Conservation (phyloP, 2,329 filamentous ascomycete genomes). For the Capronia coronata region DNA sequence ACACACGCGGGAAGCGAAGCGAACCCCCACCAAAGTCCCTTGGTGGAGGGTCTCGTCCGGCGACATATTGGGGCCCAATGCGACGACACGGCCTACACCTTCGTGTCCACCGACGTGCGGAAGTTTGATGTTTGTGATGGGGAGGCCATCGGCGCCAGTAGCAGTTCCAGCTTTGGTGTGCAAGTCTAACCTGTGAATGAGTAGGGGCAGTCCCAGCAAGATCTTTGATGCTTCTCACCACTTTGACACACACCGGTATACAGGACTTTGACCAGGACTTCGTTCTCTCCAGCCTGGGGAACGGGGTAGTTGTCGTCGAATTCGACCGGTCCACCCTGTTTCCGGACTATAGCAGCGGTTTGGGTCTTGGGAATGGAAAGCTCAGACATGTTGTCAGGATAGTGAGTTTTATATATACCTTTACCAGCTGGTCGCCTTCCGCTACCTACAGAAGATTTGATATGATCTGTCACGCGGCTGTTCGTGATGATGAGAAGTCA, state of each 20-base stretch:
- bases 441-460: not conserved
- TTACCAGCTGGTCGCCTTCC: not conserved
- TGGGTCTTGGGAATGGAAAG: constrained; percentile 28
- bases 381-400: constrained; percentile 10
- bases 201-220: not conserved
- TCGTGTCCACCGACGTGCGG: constrained; percentile 45
- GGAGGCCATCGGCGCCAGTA: constrained; percentile 35
- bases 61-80: constrained; percentile 32
- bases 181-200: constrained; percentile 31
- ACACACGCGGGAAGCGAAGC: constrained; percentile 40
- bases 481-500: not conserved
- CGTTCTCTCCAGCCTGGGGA: constrained; percentile 35
- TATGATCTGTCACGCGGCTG: not conserved
- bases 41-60: constrained; percentile 32
- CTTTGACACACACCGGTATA: constrained; percentile 44
- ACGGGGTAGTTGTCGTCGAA: constrained; percentile 41
- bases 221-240: constrained; percentile 30
- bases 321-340: constrained; percentile 38
- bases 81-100: constrained; percentile 40
- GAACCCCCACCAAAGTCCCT: constrained; percentile 40
- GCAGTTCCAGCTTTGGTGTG: constrained; percentile 39
- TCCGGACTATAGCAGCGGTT: constrained; percentile 39
- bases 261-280: constrained; percentile 42
- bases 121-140: constrained; percentile 41
- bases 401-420: not conserved